Evolutionary conservation across 2,329 filamentous ascomycete species (phyloP).

Genomic region (Ascomycota sp.): DNA sequence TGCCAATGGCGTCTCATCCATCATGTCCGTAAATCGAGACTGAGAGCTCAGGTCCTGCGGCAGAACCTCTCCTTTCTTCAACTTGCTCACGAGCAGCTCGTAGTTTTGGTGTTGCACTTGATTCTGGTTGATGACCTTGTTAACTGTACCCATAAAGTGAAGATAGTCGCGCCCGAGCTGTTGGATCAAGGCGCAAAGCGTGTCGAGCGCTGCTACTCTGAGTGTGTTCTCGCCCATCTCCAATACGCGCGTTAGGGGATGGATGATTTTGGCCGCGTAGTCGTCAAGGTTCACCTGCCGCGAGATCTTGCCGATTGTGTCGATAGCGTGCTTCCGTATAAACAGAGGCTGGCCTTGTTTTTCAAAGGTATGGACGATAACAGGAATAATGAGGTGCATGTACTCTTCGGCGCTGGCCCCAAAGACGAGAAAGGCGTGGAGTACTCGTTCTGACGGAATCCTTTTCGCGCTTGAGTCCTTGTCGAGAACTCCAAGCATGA

Average conservation of each 20-base stretch:
- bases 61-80: conserved; percentile 85
- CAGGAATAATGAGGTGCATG: conserved; percentile 95
- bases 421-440: conserved; percentile 90
- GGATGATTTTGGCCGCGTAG: conserved; percentile 87
- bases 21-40: conserved; percentile 51
- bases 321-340: conserved; percentile 72
- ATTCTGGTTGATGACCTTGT: conserved; percentile 58
- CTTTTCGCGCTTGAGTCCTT: conserved; percentile 56
- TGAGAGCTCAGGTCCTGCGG: conserved; percentile 84
- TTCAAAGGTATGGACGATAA: conserved; percentile 85
- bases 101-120: conserved; percentile 82
- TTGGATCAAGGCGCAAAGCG: conserved; percentile 81
- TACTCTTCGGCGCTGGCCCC: conserved; percentile 92
- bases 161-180: conserved; percentile 89
- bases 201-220: conserved; percentile 70
- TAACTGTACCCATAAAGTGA: conserved; percentile 82
- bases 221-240: conserved; percentile 48
- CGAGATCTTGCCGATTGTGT: conserved; percentile 82
- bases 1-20: conserved; percentile 59
- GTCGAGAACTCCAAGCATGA: conserved; percentile 87
- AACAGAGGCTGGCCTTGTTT: conserved; percentile 59
- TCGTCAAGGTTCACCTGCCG: conserved; percentile 94
- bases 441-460: conserved; percentile 66
- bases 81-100: conserved; percentile 71
- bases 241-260: conserved; percentile 69